Percentiles rank a stretch among this genome's conserved stretches.
Conservation (phyloP, 2,329 filamentous ascomycete genomes). For the Xylaria sp. region DNA sequence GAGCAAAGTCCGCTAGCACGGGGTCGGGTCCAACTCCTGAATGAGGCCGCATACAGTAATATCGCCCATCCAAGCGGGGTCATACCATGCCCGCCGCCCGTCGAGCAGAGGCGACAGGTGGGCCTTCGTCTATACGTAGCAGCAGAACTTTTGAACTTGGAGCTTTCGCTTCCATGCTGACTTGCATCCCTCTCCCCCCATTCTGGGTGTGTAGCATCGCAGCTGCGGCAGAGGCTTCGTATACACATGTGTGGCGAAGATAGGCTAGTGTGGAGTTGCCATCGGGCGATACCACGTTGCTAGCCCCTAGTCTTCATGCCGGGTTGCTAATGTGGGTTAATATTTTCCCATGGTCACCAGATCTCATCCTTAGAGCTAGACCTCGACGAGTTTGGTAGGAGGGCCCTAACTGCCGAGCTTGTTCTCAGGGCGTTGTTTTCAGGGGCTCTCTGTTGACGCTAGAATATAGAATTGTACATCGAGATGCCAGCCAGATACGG, state of each 20-base stretch:
- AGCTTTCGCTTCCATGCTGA: background rate
- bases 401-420: background rate
- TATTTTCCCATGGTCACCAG: background rate
- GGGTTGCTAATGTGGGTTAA: no score
- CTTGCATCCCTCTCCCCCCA: background rate
- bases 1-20: slow-evolving; percentile 12
- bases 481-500: background rate
- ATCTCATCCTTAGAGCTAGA: background rate
- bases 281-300: background rate
- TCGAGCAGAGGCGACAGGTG: background rate
- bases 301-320: no score
- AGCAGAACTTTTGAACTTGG: background rate
- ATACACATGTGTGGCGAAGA: background rate
- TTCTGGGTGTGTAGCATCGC: background rate
- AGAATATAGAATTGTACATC: background rate
- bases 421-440: background rate
- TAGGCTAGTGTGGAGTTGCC: background rate
- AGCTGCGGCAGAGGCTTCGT: background rate
- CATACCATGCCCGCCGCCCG: background rate
- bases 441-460: no score
- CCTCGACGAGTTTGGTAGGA: background rate
- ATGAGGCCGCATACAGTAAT: background rate
- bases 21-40: slow-evolving; percentile 3
- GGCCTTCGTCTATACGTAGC: no score
- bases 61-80: background rate